phyloP scores from a whole-genome alignment of 108 stramenopile species.

The Nitzschia putrida region DNA sequence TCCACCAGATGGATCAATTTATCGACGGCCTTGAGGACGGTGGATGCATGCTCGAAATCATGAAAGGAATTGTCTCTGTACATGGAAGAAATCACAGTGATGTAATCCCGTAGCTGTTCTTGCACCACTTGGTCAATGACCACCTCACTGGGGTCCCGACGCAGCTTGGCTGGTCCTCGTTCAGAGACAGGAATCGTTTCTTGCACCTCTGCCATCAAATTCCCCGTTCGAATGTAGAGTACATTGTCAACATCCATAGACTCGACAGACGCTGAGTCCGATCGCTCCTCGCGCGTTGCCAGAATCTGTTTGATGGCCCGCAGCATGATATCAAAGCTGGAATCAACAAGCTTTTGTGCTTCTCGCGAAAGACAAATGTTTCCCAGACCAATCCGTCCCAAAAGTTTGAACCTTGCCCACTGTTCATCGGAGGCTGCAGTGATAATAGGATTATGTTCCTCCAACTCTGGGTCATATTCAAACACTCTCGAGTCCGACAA shows the following conservation, averaged over 20 bases:
- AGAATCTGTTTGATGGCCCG: conserved; percentile 25
- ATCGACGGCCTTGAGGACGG: conserved; percentile 7
- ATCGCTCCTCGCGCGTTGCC: conserved; percentile 13
- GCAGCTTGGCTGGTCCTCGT: conserved; percentile 3
- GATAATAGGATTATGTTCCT: conserved; percentile 3
- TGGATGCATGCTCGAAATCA: conserved; percentile 47
- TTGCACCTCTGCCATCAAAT: conserved; percentile 34
- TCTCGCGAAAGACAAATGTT: conserved; percentile 6
- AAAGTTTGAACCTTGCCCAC: conserved; percentile 33
- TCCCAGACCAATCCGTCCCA: conserved; percentile 25
- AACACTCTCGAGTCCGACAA: conserved; percentile 1
- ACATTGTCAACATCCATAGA: background rate
- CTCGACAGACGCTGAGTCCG: conserved; percentile 2
- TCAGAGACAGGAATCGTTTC: conserved; percentile 27
- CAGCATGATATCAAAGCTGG: conserved; percentile 17
- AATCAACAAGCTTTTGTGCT: conserved; percentile 9
- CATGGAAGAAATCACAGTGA: conserved; percentile 33
- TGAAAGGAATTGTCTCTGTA: conserved; percentile 49
- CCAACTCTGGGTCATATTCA: background rate
- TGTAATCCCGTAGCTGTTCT: conserved; percentile 30
- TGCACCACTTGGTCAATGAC: conserved; percentile 13
- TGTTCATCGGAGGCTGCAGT: conserved; percentile 31
- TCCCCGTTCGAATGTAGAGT: conserved; percentile 15
- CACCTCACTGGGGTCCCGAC: conserved; percentile 29
- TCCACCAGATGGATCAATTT: conserved; percentile 4